phyloP scores from a whole-genome alignment of 2,329 filamentous ascomycete species.

The Xylariaceae sp. region DNA sequence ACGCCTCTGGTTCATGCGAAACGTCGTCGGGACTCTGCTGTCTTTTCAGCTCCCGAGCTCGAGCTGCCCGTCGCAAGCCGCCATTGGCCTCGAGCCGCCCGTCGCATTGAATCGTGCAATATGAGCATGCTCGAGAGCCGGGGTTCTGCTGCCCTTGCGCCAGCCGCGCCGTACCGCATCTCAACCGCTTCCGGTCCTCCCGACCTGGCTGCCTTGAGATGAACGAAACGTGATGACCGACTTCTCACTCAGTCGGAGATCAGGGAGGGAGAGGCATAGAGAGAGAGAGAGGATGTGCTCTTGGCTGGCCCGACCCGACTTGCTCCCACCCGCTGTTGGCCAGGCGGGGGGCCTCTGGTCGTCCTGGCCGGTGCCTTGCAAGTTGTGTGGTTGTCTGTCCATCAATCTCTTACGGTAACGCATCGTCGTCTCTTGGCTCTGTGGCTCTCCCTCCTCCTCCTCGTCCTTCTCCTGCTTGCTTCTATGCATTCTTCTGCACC shows the following conservation, averaged over 20 bases:
- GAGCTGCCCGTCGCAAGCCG: conserved; percentile 8
- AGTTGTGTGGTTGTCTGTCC: too few relatives aligned
- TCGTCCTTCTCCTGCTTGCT: too few relatives aligned
- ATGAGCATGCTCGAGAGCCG: conserved; percentile 14
- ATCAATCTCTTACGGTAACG: too few relatives aligned
- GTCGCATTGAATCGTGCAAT: conserved; percentile 33
- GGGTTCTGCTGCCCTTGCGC: conserved; percentile 7
- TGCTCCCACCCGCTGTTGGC: too few relatives aligned
- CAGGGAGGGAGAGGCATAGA: conserved; percentile 5
- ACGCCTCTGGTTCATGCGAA: conserved; percentile 39
- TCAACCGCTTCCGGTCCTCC: background rate
- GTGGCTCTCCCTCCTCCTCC: too few relatives aligned
- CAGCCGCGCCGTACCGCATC: conserved; percentile 4
- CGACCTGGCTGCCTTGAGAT: background rate
- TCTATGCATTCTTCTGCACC: too few relatives aligned
- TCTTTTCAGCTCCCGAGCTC: conserved; percentile 13
- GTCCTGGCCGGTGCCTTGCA: too few relatives aligned
- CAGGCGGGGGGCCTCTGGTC: too few relatives aligned
- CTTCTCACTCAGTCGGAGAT: too few relatives aligned
- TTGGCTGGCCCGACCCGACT: too few relatives aligned
- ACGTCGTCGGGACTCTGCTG: conserved; percentile 20
- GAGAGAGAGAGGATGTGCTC: too few relatives aligned
- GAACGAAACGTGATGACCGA: background rate
- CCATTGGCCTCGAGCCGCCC: conserved; percentile 17
- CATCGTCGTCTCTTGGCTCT: too few relatives aligned